Conservation (phyloP, 208 protist species). For the Tetramitus jugosus region DNA sequence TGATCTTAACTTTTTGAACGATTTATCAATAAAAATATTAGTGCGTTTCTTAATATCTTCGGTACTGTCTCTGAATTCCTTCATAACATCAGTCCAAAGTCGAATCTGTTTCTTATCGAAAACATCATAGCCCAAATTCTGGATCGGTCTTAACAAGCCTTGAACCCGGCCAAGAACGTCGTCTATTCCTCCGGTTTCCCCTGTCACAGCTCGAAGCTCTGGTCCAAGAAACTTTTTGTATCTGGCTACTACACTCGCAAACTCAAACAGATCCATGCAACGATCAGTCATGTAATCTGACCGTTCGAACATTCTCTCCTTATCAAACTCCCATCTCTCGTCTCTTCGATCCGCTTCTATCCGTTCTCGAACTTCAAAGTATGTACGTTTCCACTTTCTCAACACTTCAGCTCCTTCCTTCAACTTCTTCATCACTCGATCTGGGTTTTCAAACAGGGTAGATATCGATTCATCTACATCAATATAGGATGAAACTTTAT, state of each 20-base stretch:
- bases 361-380: slow-evolving; percentile 81
- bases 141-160: slow-evolving; percentile 82
- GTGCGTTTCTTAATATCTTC: slow-evolving; percentile 81
- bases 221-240: slow-evolving; percentile 90
- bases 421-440: slow-evolving; percentile 67
- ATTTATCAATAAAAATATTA: slow-evolving; percentile 89
- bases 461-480: slow-evolving; percentile 40
- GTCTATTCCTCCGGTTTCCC: slow-evolving; percentile 87
- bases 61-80: slow-evolving; percentile 78
- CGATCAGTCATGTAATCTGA: slow-evolving; percentile 93
- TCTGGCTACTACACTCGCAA: slow-evolving; percentile 84
- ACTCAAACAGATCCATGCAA: slow-evolving; percentile 84
- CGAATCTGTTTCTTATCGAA: slow-evolving; percentile 81
- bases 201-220: slow-evolving; percentile 85
- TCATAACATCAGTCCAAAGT: slow-evolving; percentile 79
- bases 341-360: slow-evolving; percentile 87
- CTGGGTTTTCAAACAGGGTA: slow-evolving; percentile 18
- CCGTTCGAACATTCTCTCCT: slow-evolving; percentile 85
- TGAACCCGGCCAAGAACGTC: slow-evolving; percentile 83
- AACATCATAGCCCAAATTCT: slow-evolving; percentile 86
- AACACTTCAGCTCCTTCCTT: slow-evolving; percentile 77
- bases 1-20: slow-evolving; percentile 92
- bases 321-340: slow-evolving; percentile 96
- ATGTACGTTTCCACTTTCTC: slow-evolving; percentile 82
- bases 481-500: slow-evolving; percentile 84